Evolutionary conservation across 2,329 filamentous ascomycete genomes (phyloP).

Genomic region (Pseudogymnoascus sp.): DNA sequence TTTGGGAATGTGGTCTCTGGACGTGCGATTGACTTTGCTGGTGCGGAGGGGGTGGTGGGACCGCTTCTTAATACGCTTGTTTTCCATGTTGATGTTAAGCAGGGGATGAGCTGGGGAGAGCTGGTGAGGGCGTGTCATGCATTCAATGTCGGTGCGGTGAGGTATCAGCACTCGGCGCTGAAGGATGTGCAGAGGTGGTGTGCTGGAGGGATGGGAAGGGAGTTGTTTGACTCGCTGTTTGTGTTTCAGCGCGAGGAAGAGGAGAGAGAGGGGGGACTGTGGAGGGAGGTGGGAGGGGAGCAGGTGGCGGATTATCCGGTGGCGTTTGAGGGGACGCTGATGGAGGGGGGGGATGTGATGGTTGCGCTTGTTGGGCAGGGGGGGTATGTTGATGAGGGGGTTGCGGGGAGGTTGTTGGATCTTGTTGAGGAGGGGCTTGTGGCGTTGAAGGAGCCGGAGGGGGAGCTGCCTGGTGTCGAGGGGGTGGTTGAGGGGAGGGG

Average conservation of each 20-base stretch:
- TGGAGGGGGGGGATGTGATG: neutral
- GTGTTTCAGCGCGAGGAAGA: constrained; percentile 58
- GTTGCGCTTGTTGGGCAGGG: neutral
- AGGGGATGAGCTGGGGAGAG: constrained; percentile 47
- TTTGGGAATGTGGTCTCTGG: constrained; percentile 76
- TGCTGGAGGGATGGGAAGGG: constrained; percentile 38
- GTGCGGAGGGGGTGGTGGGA: constrained; percentile 61
- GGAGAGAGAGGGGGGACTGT: constrained; percentile 35
- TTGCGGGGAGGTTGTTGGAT: neutral
- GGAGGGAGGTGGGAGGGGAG: constrained; percentile 44
- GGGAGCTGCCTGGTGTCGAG: neutral
- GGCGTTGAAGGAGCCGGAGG: neutral
- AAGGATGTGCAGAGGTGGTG: constrained; percentile 77
- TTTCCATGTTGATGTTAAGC: constrained; percentile 44
- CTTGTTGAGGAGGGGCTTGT: neutral
- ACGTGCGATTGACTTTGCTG: constrained; percentile 59
- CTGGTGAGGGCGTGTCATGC: constrained; percentile 59
- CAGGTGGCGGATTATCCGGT: constrained; percentile 46
- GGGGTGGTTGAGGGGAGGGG: neutral
- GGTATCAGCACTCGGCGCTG: constrained; percentile 72
- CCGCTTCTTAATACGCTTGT: constrained; percentile 89
- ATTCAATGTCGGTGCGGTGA: constrained; percentile 58
- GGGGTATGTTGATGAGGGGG: neutral
- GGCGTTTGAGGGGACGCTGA: constrained; percentile 63
- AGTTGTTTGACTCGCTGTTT: constrained; percentile 73